Conservation (phyloP, 2,329 filamentous ascomycete species). For the Phaeophleospora eucalypticola region DNA sequence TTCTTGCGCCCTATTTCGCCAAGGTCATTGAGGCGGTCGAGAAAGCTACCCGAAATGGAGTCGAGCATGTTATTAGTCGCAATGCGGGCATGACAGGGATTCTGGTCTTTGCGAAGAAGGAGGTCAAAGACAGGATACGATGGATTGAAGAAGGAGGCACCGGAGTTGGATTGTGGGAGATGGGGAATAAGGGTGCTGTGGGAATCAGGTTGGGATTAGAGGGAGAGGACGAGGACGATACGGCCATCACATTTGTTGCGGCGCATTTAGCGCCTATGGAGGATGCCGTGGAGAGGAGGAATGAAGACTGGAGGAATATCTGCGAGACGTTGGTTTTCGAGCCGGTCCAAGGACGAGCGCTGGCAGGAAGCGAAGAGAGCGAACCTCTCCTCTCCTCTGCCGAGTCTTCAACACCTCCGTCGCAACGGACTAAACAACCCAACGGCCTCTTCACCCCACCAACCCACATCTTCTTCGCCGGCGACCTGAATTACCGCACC, state of each 20-base stretch:
- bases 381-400: conserved; percentile 13
- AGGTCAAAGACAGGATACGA: conserved; percentile 54
- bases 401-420: not conserved
- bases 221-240: conserved; percentile 29
- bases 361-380: conserved; percentile 21
- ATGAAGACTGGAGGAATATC: conserved; percentile 83
- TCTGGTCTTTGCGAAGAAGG: conserved; percentile 72
- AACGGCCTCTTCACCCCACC: conserved; percentile 64
- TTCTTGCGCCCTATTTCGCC: conserved; percentile 70
- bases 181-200: conserved; percentile 94
- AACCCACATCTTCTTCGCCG: conserved; percentile 78
- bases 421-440: not conserved
- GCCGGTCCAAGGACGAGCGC: conserved; percentile 7
- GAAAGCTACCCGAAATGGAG: conserved; percentile 42
- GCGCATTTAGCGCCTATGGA: conserved; percentile 90
- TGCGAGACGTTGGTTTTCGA: conserved; percentile 73
- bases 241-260: conserved; percentile 74
- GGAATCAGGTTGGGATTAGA: conserved; percentile 67
- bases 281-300: conserved; percentile 67
- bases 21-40: conserved; percentile 65
- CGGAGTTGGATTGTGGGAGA: conserved; percentile 78
- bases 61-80: conserved; percentile 65
- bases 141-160: conserved; percentile 74
- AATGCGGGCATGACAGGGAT: conserved; percentile 88
- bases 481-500: conserved; percentile 94